A percentile compares a stretch with the other conserved stretches of the same genome.
Conservation (phyloP, 139 green algal species). For the Picochlorum sp. region DNA sequence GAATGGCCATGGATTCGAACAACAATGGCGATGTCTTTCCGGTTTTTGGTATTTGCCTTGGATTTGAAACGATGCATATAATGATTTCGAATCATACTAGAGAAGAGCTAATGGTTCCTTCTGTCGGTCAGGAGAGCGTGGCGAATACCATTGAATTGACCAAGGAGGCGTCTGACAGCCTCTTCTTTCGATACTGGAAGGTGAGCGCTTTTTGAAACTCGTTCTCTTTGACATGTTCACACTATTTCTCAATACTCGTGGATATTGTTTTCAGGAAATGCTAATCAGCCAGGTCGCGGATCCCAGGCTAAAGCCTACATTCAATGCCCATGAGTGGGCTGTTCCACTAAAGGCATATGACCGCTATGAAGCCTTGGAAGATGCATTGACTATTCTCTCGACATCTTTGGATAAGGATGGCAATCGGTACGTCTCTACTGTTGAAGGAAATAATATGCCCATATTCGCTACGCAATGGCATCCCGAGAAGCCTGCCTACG, state of each 20-base stretch:
- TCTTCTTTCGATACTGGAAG: constrained; percentile 3
- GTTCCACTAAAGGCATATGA: background rate
- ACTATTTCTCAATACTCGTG: background rate
- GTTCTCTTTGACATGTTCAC: background rate
- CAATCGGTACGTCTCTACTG: background rate
- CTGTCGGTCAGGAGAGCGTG: background rate
- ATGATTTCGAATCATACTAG: background rate
- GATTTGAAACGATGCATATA: constrained; percentile 11
- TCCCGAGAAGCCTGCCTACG: constrained; percentile 10
- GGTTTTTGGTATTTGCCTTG: constrained; percentile 9
- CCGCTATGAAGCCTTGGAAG: background rate
- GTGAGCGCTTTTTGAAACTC: background rate
- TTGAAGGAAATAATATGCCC: background rate
- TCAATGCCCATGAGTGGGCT: constrained; percentile 12
- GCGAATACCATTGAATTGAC: constrained; percentile 6
- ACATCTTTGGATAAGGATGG: background rate
- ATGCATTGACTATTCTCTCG: constrained; percentile 1
- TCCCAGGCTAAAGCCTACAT: background rate
- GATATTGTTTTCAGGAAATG: too few species aligned
- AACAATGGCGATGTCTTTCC: constrained; percentile 3
- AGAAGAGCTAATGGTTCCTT: constrained; percentile 2
- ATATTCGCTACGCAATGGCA: constrained; percentile 10
- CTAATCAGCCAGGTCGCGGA: background rate
- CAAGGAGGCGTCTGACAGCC: background rate
- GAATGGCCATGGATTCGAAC: constrained; percentile 9